Evolutionary conservation across 768 basidiomycete genomes (phyloP), one percentile per base, ranked within the genome.

Genomic region (Hortiboletus flavorubellus): DNA sequence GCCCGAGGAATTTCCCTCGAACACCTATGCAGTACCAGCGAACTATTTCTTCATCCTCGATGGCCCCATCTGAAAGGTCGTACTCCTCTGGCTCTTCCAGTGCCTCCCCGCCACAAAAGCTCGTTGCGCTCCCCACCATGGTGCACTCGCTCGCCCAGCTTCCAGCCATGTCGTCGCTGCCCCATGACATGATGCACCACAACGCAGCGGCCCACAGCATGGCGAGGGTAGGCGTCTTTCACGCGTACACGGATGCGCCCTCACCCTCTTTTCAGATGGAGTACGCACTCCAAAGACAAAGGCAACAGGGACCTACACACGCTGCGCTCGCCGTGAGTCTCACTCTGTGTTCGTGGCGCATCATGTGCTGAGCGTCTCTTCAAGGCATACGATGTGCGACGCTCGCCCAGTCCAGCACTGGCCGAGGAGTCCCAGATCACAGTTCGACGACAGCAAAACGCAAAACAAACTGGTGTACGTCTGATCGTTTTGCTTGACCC

Each of bases 361-460:
- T 12, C 46, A 30, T 30, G 16, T 18, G 4, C 54, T 55, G 35
- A 58, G 31, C 38, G 16, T 21, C 6, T 42, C 4, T 12, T 30
- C 55, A 44, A 71, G 71, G 61, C 65, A 15, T 67, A 71, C 14
- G 68, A 72, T 15, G 30, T 59, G 47, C 62, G 65, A 41, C 70
- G 70, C 45, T 66, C 70, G 41, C 69, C 70, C 30, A 71, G 70
- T 52, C 71, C 70, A 21, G 66, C 68, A 10, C 18, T 67, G 49
- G 53, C 54, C n/a, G 70, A 71, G 46, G 70, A 71, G 5, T 52
- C 63, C 16, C 71, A 62, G 29, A 71, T 71, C 50, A 73, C 71
- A 0, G 61, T 71, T 23, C 65, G 69, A 53, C 61, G 71, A 59
- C 70, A 71, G 39, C 62, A 65, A 59, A 52, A 59, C 7, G 26